These are phyloP conservation scores for Apiotrichum mycotoxinovorans DNA, from an alignment of 1,284 basidiomycete species.

Conservation along the genomic window DNA sequence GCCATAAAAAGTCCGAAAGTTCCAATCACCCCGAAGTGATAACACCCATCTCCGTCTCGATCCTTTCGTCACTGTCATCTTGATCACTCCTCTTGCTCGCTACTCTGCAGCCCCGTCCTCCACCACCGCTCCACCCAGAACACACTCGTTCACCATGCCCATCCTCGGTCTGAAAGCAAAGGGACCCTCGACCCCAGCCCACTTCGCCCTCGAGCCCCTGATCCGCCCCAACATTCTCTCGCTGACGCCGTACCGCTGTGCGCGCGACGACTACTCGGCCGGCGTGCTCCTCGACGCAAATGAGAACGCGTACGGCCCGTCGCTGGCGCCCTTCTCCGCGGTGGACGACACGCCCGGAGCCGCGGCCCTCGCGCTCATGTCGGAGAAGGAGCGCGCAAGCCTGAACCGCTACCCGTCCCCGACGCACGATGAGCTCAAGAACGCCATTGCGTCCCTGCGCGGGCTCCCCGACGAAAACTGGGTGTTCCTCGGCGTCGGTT, in stretches of 20 bases:
- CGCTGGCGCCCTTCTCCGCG: constrained; percentile 56
- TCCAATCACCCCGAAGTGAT: too few species aligned
- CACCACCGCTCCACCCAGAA: neutral
- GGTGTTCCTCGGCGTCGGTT: constrained; percentile 93
- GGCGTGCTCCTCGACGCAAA: constrained; percentile 98
- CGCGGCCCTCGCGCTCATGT: constrained; percentile 37
- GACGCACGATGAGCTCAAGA: constrained; percentile 66
- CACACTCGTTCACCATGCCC: constrained; percentile 35
- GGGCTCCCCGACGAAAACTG: constrained; percentile 64
- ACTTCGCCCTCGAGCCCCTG: constrained; percentile 76
- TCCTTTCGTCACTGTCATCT: too few species aligned
- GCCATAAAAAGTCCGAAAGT: too few species aligned
- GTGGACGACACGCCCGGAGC: constrained; percentile 16
- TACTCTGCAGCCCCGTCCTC: too few species aligned
- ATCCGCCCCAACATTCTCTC: constrained; percentile 91
- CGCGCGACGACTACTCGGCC: constrained; percentile 88
- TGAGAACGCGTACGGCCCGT: constrained; percentile 90
- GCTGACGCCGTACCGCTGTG: constrained; percentile 90
- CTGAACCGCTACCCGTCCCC: constrained; percentile 53
- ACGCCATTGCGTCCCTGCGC: constrained; percentile 67
- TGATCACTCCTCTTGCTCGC: too few species aligned
- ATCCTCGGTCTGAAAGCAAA: constrained; percentile 48
- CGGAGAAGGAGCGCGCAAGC: constrained; percentile 36
- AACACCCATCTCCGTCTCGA: too few species aligned
- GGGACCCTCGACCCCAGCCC: constrained; percentile 60